A percentile compares a stretch with the other conserved stretches of the same genome.
phyloP scores from a whole-genome alignment of 768 basidiomycete genomes.

The Mycena pura region DNA sequence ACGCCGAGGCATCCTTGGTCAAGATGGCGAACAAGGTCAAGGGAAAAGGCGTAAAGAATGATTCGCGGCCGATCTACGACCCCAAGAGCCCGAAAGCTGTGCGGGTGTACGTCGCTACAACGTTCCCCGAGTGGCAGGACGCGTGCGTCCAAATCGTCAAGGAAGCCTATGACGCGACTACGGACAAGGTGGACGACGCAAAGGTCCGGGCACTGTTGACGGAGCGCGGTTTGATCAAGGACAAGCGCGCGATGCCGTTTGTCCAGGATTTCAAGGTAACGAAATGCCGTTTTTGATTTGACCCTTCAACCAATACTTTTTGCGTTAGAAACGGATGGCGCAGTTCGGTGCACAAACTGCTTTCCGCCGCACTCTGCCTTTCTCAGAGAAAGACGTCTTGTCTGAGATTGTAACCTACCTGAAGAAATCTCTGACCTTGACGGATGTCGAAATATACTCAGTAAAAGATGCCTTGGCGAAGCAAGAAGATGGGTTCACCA shows the following conservation, averaged over 20 bases:
- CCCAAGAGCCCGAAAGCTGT: constrained; percentile 86
- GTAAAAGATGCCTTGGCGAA: constrained; percentile 71
- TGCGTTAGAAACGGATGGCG: constrained; percentile 76
- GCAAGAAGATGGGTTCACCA: constrained; percentile 64
- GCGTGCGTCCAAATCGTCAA: constrained; percentile 76
- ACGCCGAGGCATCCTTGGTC: constrained; percentile 78
- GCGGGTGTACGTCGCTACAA: constrained; percentile 87
- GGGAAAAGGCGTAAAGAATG: constrained; percentile 53
- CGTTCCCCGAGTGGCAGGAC: constrained; percentile 96
- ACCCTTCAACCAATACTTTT: constrained; percentile 1
- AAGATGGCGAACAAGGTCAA: constrained; percentile 85
- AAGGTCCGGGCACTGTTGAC: constrained; percentile 74
- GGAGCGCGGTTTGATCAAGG: constrained; percentile 85
- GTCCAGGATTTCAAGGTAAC: constrained; percentile 95
- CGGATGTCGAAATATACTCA: constrained; percentile 72
- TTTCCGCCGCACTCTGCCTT: constrained; percentile 83
- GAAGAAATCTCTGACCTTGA: constrained; percentile 74
- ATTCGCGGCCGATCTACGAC: constrained; percentile 65
- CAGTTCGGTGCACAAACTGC: constrained; percentile 78
- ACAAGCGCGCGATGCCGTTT: constrained; percentile 96
- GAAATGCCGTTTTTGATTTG: constrained; percentile 22
- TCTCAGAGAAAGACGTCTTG: constrained; percentile 82
- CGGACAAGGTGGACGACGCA: constrained; percentile 80
- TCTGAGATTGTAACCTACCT: constrained; percentile 78
- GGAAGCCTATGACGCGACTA: constrained; percentile 64